Evolutionary conservation across 2,329 filamentous ascomycete genomes (phyloP).

Genomic region (Sclerotiophoma versabilis): DNA sequence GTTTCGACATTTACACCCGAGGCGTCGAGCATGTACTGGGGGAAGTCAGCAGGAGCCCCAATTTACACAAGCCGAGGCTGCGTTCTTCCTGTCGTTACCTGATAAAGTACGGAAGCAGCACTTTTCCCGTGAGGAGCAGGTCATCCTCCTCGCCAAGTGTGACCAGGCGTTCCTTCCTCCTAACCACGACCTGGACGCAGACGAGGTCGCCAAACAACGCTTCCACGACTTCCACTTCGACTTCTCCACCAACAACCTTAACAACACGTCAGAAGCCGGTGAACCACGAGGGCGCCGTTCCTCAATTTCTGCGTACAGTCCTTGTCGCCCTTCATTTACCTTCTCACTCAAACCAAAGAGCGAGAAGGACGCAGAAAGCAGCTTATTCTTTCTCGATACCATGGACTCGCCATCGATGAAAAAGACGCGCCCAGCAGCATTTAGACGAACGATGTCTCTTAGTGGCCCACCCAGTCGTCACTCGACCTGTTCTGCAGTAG

Average conservation of each 20-base stretch:
- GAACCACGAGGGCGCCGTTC: constrained; percentile 29
- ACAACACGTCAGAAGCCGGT: constrained; percentile 13
- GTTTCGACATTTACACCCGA: constrained; percentile 10
- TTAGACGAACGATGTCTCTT: constrained; percentile 70
- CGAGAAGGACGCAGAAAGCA: constrained; percentile 28
- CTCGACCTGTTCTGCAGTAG: constrained; percentile 55
- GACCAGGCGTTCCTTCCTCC: constrained; percentile 25
- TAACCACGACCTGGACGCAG: constrained; percentile 8
- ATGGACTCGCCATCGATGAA: constrained; percentile 28
- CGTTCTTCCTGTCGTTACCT: constrained; percentile 74
- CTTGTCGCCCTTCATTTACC: constrained; percentile 22
- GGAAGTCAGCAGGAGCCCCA: constrained; percentile 31
- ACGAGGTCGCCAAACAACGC: constrained; percentile 35
- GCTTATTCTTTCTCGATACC: constrained; percentile 32
- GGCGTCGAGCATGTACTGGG: constrained; percentile 3
- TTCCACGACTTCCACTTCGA: constrained; percentile 45
- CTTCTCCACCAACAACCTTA: constrained; percentile 24
- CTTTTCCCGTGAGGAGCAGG: constrained; percentile 75
- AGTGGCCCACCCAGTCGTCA: constrained; percentile 68
- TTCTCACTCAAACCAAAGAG: constrained; percentile 21
- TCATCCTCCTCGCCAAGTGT: constrained; percentile 58
- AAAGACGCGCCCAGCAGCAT: constrained; percentile 55
- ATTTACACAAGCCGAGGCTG: constrained; percentile 63
- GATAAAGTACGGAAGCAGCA: constrained; percentile 75
- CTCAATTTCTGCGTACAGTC: constrained; percentile 29